A percentile compares a stretch with the other conserved stretches of the same genome.
Conservation (phyloP, 2,329 filamentous ascomycete genomes). For the Aspergillus oerlinghausenensis region DNA sequence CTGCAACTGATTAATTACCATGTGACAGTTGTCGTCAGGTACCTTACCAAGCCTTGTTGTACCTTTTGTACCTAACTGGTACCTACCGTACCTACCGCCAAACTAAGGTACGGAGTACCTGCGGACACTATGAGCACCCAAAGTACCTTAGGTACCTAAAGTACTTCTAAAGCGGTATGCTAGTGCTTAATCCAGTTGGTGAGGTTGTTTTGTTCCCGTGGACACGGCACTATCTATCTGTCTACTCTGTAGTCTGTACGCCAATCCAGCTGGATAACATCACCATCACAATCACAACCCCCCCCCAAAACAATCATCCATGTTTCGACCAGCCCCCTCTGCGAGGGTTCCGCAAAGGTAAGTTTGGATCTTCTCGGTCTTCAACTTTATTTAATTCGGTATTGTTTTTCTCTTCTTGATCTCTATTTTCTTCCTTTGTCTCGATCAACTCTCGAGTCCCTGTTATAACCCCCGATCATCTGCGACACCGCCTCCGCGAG, state of each 20-base stretch:
- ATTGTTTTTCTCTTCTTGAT: not conserved
- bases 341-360: constrained; percentile 20
- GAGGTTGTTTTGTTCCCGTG: constrained; percentile 8
- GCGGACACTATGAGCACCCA: not conserved
- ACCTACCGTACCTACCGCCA: not conserved
- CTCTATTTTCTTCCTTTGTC: constrained; percentile 1
- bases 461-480: constrained; percentile 18
- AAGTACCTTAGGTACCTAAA: not conserved
- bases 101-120: too few relatives aligned
- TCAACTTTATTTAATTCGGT: not conserved
- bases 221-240: constrained; percentile 1
- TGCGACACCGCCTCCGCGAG: constrained; percentile 35
- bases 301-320: constrained; percentile 5
- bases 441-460: constrained; percentile 4
- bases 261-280: constrained; percentile 3
- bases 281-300: constrained; percentile 5
- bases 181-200: not conserved
- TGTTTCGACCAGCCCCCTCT: constrained; percentile 12
- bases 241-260: not conserved
- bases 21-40: not conserved
- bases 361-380: constrained; percentile 10
- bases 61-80: not conserved
- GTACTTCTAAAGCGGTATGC: not conserved
- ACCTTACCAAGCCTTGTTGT: not conserved
- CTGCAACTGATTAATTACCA: too few relatives aligned